Conservation (phyloP, 1,139 yeast species). For the Eremothecium coryli region DNA sequence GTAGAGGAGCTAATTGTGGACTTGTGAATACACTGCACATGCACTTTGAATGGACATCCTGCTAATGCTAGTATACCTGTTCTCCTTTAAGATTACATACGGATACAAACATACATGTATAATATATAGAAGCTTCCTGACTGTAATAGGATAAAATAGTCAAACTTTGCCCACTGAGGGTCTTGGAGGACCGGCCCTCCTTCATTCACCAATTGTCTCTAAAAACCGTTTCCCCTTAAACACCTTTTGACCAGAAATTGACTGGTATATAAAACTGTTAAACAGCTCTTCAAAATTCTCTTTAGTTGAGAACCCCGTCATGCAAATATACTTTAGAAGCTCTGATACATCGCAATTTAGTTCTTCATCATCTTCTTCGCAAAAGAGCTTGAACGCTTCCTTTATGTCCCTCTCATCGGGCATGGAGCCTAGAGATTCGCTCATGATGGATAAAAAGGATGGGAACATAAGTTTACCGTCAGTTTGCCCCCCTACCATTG, state of each 20-base stretch:
- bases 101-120: conserved; percentile 2
- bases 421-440: conserved; percentile 46
- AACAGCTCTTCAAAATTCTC: conserved; percentile 45
- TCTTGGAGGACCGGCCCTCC: no score
- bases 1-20: conserved; percentile 95
- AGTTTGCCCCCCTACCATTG: conserved; percentile 38
- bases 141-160: not conserved
- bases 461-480: conserved; percentile 48
- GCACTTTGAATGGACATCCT: no score
- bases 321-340: conserved; percentile 44
- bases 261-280: conserved; percentile 46
- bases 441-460: conserved; percentile 60
- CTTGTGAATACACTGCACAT: conserved; percentile 33
- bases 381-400: conserved; percentile 56
- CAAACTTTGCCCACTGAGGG: not conserved
- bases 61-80: no score
- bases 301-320: conserved; percentile 42
- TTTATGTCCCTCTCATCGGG: conserved; percentile 53
- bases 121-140: conserved; percentile 1
- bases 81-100: no score
- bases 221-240: conserved; percentile 55
- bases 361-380: conserved; percentile 34
- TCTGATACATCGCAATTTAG: conserved; percentile 39
- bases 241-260: conserved; percentile 46
- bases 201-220: conserved; percentile 36